Percentiles rank a stretch among this genome's conserved stretches.
phyloP scores from a whole-genome alignment of 176 grass and related monocot genomes.

The Chloris gayana region DNA sequence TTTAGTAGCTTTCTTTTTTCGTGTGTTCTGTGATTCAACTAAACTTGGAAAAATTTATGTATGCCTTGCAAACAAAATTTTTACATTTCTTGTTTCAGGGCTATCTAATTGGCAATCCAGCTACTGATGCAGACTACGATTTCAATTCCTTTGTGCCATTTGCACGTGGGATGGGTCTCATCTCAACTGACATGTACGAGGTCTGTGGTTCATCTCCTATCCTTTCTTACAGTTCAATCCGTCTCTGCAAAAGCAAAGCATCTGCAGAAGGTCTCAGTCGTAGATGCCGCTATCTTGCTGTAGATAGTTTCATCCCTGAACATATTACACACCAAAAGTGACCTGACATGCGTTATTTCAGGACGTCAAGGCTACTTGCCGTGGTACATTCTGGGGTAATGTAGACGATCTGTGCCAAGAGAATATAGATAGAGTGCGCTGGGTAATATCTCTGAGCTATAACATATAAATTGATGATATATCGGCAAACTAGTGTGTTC shows the following conservation, averaged over 20 bases:
- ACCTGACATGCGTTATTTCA: constrained; percentile 42
- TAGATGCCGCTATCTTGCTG: background rate
- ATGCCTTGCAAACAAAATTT: background rate
- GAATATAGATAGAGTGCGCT: constrained; percentile 54
- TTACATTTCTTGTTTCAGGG: constrained; percentile 51
- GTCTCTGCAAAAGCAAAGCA: no score
- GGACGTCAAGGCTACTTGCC: constrained; percentile 62
- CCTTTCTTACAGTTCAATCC: background rate
- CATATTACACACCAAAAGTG: background rate
- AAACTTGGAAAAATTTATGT: background rate
- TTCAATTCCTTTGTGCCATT: constrained; percentile 85
- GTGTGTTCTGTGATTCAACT: background rate
- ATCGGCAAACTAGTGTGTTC: background rate
- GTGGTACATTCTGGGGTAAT: constrained; percentile 61
- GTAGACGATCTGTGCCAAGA: constrained; percentile 47
- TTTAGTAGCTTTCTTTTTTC: background rate
- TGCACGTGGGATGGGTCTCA: constrained; percentile 90
- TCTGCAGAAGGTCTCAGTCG: background rate
- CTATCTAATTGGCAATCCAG: constrained; percentile 86
- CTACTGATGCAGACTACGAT: constrained; percentile 57
- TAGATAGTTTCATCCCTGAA: background rate
- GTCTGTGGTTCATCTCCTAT: constrained; percentile 27
- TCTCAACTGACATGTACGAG: constrained; percentile 71
- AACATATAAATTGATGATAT: background rate
- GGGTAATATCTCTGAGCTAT: constrained; percentile 43